Evolutionary conservation across 208 protist species (phyloP).

Genomic region (Leishmania guyanensis): DNA sequence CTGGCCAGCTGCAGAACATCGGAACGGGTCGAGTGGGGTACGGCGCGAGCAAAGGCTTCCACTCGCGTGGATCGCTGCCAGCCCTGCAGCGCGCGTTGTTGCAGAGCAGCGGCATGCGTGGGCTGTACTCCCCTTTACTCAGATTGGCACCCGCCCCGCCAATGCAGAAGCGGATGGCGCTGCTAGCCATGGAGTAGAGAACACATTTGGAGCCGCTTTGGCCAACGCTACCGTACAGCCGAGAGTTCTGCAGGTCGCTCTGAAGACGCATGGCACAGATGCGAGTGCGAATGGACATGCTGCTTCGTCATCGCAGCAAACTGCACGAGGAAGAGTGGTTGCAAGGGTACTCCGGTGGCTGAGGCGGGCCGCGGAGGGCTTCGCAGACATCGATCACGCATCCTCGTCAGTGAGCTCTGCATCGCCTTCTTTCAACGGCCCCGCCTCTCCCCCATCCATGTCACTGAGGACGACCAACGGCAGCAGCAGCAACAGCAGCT

Average conservation of each 20-base stretch:
- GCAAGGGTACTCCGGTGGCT: conserved; percentile 19
- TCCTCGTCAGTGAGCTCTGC: neutral
- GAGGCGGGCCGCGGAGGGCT: conserved; percentile 9
- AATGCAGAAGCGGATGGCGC: neutral
- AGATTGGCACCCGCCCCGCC: conserved; percentile 3
- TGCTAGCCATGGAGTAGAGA: conserved; percentile 1
- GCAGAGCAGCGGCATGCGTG: conserved; percentile 45
- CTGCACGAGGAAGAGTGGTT: neutral
- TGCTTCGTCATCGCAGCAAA: neutral
- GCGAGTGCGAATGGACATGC: neutral
- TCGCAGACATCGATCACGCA: conserved; percentile 27
- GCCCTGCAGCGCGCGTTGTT: conserved; percentile 42
- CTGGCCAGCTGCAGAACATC: conserved; percentile 9
- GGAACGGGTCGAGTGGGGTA: neutral
- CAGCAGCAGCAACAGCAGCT: neutral
- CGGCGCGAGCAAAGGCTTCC: conserved; percentile 31
- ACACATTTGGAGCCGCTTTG: conserved; percentile 28
- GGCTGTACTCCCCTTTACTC: conserved; percentile 37
- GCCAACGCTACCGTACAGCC: conserved; percentile 42
- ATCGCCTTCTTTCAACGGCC: conserved; percentile 2
- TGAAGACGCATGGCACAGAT: conserved; percentile 10
- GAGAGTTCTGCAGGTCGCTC: conserved; percentile 5
- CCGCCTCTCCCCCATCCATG: conserved; percentile 10
- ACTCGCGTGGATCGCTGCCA: conserved; percentile 41
- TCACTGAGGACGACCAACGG: conserved; percentile 3